phyloP scores from a whole-genome alignment of 495 filamentous ascomycete species.

The Tuber calosporum region DNA sequence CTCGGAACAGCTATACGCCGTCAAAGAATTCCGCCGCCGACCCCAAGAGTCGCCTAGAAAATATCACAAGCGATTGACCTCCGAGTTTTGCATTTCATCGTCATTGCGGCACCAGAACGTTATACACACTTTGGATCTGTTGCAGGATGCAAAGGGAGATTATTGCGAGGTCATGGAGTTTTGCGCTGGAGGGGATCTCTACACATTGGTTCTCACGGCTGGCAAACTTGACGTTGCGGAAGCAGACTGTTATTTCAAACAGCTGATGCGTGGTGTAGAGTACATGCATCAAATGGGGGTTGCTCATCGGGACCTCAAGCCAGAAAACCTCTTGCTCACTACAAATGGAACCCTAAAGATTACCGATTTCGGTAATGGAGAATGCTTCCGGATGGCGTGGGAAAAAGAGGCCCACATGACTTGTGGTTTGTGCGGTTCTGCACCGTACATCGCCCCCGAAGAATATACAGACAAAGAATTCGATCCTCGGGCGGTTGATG shows the following conservation, averaged over 20 bases:
- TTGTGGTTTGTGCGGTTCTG: conserved; percentile 87
- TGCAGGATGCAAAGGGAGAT: conserved; percentile 93
- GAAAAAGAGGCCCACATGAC: conserved; percentile 98
- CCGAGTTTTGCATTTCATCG: conserved; percentile 98
- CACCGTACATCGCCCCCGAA: conserved; percentile 95
- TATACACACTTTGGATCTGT: conserved; percentile 91
- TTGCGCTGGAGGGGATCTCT: conserved; percentile 92
- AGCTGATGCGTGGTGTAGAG: conserved; percentile 97
- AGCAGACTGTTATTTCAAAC: conserved; percentile 98
- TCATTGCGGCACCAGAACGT: conserved; percentile 95
- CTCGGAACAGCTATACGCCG: conserved; percentile 85
- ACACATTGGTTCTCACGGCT: conserved; percentile 84
- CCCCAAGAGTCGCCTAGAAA: conserved; percentile 92
- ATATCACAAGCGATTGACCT: conserved; percentile 96
- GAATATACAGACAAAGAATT: conserved; percentile 94
- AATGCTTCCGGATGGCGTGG: conserved; percentile 99
- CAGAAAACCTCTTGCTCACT: conserved; percentile 91
- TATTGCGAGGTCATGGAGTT: conserved; percentile 99
- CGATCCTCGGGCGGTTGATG: conserved; percentile 90
- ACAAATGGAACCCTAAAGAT: conserved; percentile 94
- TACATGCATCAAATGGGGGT: conserved; percentile 99
- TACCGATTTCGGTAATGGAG: conserved; percentile 97
- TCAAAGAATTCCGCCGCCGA: conserved; percentile 93
- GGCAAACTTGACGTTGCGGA: conserved; percentile 88
- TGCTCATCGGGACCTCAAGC: conserved; percentile 93